A percentile compares a stretch with the other conserved stretches of the same genome.
These are phyloP conservation scores for Fusarium udum DNA, from an alignment of 2,329 filamentous ascomycete species.

Conservation along the genomic window DNA sequence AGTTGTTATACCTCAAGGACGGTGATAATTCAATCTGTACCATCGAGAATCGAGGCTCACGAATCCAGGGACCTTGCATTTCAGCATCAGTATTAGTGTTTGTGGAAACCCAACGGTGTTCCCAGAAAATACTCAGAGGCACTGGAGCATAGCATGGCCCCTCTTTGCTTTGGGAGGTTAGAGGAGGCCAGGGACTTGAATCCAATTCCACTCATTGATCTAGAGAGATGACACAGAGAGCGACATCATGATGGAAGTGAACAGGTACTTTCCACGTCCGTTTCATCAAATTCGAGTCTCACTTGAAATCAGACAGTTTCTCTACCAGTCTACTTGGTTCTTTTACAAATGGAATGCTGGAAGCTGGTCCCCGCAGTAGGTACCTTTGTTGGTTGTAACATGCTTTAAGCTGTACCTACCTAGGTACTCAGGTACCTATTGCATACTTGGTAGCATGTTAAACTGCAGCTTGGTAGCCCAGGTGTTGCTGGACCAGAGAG, in stretches of 20 bases:
- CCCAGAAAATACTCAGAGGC: background rate
- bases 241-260: constrained; percentile 7
- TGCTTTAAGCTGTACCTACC: constrained; percentile 1
- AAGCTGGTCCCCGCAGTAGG: constrained; percentile 15
- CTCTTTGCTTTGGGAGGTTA: background rate
- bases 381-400: background rate
- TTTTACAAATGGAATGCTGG: background rate
- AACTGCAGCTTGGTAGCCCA: background rate
- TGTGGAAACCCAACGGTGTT: background rate
- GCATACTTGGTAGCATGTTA: background rate
- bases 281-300: background rate
- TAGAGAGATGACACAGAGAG: constrained; percentile 8
- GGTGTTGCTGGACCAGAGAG: constrained; percentile 27
- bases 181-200: constrained; percentile 10
- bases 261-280: background rate
- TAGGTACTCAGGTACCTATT: no score
- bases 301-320: background rate
- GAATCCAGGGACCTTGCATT: background rate
- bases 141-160: background rate
- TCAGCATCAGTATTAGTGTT: background rate
- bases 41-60: background rate
- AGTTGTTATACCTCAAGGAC: background rate
- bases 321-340: background rate
- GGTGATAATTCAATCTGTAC: background rate
- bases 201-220: constrained; percentile 28